Base-by-base conservation (phyloP, 805 yeast genomes). In the Nakazawaea ishiwadae region DNA sequence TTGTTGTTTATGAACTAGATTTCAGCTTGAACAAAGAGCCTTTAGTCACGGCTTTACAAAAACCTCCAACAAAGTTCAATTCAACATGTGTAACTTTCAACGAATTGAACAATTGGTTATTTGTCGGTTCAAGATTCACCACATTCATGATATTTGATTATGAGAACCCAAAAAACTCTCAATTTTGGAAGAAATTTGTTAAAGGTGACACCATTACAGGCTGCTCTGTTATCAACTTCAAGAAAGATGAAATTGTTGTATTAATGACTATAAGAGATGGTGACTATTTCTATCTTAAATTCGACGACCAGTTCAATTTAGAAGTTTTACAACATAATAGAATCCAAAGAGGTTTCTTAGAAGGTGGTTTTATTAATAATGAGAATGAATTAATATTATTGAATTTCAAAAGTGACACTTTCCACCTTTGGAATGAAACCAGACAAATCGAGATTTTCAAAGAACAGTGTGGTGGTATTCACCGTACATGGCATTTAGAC, bases 401-500 rank as follows among this genome's bases (percentile, higher is more conserved):
- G 58, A 98, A 98, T 1, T 91, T 93, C 69, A 78, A 80, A 50
- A 86, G 93, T 2, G 81, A 82, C 37, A 64, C 72, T 37, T 89
- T 91, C 54, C 84, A 82, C 52, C 59, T 87, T 17, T 88, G 88
- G 81, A 87, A 90, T 57, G 96, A 87, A 53, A 77, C 89, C 1
- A 66, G 71, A 32, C 89, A 85, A 49, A 68, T 71, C 39, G 96
- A 89, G 56, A 56, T 87, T 2, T 66, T 75, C 36, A 74, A 79
- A 44, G 87, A 80, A 47, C 60, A 71, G 11, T 93, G 98, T 59
- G 98, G 98, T 20, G 98, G 98, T 2, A 77, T 93, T 3, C 96
- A 90, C 56, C 71, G 98, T 45, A 75, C 77, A 45, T 93, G 97
- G 96, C 69, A 72, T 26, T 62, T 84, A 19, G 53, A 61, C 35